Evolutionary conservation across 805 yeast genomes (phyloP).

Genomic region (Lipomyces spencermartinsiae): DNA sequence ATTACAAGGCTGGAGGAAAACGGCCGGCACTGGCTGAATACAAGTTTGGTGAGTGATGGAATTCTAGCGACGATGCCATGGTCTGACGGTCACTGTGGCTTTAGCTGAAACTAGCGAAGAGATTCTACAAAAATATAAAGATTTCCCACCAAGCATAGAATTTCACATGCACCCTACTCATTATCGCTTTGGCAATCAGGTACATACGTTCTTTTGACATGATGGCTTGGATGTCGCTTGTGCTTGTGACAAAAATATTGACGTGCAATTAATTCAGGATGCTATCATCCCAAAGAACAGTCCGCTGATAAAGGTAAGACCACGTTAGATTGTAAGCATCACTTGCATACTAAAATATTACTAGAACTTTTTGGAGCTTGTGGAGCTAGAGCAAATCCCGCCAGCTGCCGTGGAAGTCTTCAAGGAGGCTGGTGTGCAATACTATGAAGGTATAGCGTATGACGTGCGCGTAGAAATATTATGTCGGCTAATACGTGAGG

Average conservation of each 20-base stretch:
- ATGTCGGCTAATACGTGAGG: not conserved
- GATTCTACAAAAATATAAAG: conserved; percentile 75
- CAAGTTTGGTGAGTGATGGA: conserved; percentile 26
- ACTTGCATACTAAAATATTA: not conserved
- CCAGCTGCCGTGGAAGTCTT: conserved; percentile 88
- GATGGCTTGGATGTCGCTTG: not conserved
- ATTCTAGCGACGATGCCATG: not conserved
- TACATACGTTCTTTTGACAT: conserved; percentile 39
- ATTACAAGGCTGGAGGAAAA: conserved; percentile 11
- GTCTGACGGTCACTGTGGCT: not conserved
- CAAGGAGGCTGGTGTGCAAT: conserved; percentile 80
- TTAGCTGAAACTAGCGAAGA: conserved; percentile 71
- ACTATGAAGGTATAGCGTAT: conserved; percentile 66
- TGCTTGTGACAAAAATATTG: not conserved
- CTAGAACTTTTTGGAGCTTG: conserved; percentile 69
- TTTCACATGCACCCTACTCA: conserved; percentile 92
- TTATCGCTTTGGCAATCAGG: conserved; percentile 84
- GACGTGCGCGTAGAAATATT: not conserved
- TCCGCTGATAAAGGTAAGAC: conserved; percentile 65
- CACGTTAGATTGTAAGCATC: not conserved
- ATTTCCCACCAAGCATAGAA: conserved; percentile 79
- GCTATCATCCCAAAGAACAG: conserved; percentile 82
- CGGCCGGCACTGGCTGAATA: conserved; percentile 23
- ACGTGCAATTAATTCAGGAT: conserved; percentile 51
- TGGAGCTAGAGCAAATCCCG: conserved; percentile 83